A percentile compares a stretch with the other conserved stretches of the same genome.
These are phyloP conservation scores for Trypanosoma platydactyli DNA, from an alignment of 208 protist species.

Conservation along the genomic window DNA sequence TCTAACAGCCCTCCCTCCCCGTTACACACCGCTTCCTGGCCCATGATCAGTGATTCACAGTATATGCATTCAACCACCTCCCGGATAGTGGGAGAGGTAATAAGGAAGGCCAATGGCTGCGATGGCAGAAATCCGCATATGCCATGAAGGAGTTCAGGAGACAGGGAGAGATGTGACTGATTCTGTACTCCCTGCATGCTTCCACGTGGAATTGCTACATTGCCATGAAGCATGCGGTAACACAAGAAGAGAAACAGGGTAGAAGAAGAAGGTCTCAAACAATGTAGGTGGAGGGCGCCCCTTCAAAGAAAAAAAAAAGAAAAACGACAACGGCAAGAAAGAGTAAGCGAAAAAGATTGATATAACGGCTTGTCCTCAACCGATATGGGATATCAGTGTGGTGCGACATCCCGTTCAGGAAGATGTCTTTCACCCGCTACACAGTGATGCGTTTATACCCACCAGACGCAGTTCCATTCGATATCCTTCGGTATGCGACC, in stretches of 20 bases:
- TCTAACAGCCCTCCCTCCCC: background rate
- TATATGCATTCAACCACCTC: slow-evolving; percentile 16
- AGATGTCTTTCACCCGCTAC: too few relatives aligned
- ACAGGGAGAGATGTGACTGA: background rate
- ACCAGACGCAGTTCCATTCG: too few relatives aligned
- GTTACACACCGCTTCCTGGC: background rate
- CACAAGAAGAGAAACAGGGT: background rate
- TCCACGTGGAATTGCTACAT: background rate
- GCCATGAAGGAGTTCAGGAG: slow-evolving; percentile 1
- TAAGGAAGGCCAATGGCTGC: slow-evolving; percentile 18
- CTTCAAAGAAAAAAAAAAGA: background rate
- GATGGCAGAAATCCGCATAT: slow-evolving; percentile 14
- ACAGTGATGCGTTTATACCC: too few relatives aligned
- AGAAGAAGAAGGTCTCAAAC: background rate
- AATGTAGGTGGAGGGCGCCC: background rate
- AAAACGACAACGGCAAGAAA: too few relatives aligned
- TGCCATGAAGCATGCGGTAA: background rate
- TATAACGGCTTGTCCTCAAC: too few relatives aligned
- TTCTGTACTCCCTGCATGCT: slow-evolving; percentile 16
- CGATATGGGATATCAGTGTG: too few relatives aligned
- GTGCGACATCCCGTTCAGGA: too few relatives aligned
- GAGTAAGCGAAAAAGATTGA: too few relatives aligned
- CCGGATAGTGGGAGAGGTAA: slow-evolving; percentile 10
- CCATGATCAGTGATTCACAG: slow-evolving; percentile 11
- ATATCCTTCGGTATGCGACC: too few relatives aligned